phyloP scores from a whole-genome alignment of 2,329 filamentous ascomycete genomes.

The Arthrinium phaeospermum region DNA sequence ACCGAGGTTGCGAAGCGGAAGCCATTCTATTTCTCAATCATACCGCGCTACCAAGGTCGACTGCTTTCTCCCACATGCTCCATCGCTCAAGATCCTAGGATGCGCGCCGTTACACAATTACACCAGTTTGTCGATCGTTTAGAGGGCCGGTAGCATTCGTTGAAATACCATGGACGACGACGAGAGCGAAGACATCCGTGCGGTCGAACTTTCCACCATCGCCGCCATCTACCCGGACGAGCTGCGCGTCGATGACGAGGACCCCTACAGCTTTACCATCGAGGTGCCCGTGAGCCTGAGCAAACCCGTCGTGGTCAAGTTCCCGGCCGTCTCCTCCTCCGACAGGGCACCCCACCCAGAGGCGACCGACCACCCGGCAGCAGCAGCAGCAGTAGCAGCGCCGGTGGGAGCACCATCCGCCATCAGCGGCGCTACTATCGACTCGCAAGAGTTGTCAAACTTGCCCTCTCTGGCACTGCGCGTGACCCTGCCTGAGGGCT shows the following conservation, averaged over 20 bases:
- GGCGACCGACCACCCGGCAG: conserved; percentile 21
- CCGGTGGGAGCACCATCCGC: conserved; percentile 14
- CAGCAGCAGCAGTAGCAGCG: conserved; percentile 20
- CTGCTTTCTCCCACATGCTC: neutral
- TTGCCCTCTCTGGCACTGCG: conserved; percentile 62
- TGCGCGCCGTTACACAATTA: conserved; percentile 27
- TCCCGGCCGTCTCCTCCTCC: conserved; percentile 55
- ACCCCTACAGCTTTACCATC: conserved; percentile 58
- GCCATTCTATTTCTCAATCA: neutral
- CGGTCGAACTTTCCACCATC: conserved; percentile 65
- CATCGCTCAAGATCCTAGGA: conserved; percentile 20
- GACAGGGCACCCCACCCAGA: conserved; percentile 37
- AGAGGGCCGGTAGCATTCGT: conserved; percentile 29
- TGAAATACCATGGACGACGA: conserved; percentile 47
- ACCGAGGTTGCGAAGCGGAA: neutral
- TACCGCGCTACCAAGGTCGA: neutral
- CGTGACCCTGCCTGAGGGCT: conserved; percentile 61
- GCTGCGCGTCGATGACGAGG: conserved; percentile 52
- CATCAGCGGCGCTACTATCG: conserved; percentile 21
- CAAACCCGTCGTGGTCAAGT: conserved; percentile 61
- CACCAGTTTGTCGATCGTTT: conserved; percentile 25
- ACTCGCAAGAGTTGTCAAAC: conserved; percentile 59
- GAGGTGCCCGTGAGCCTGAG: conserved; percentile 63
- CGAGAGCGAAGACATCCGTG: conserved; percentile 51
- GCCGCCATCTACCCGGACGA: conserved; percentile 69